Evolutionary conservation across 768 basidiomycete species (phyloP).

Genomic region (Leccinum subtestaceum): DNA sequence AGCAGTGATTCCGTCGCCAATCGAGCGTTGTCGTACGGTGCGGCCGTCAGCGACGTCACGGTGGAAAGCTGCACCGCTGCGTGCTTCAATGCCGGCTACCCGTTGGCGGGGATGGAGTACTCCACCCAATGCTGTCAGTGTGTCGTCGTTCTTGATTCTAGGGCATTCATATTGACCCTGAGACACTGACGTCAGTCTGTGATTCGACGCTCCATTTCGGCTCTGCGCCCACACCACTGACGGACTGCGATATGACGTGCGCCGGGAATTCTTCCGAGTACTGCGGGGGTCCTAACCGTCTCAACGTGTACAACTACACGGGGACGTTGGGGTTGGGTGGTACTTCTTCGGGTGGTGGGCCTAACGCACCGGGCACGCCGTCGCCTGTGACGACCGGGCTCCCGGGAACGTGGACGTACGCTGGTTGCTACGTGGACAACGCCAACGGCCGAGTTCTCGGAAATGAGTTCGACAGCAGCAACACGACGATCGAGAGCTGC

Average conservation of each 20-base stretch:
- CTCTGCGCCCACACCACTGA: constrained; percentile 37
- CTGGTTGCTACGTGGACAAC: constrained; percentile 71
- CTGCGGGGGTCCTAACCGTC: constrained; percentile 68
- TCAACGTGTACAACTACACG: constrained; percentile 21
- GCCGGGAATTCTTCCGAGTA: constrained; percentile 43
- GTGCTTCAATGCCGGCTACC: constrained; percentile 41
- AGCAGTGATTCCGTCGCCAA: constrained; percentile 34
- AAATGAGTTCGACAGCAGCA: constrained; percentile 37
- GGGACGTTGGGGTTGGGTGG: background rate
- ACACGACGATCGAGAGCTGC: constrained; percentile 61
- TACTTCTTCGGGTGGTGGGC: constrained; percentile 1
- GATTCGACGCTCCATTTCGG: constrained; percentile 17
- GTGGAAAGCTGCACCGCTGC: constrained; percentile 49
- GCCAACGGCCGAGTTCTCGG: constrained; percentile 59
- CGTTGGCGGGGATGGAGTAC: constrained; percentile 45
- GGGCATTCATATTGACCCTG: constrained; percentile 44
- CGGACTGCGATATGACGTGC: constrained; percentile 48
- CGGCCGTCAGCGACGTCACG: constrained; percentile 41
- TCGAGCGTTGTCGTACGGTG: constrained; percentile 34
- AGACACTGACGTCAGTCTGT: constrained; percentile 35
- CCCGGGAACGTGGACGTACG: constrained; percentile 56
- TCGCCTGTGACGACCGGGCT: constrained; percentile 50
- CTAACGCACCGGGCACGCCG: background rate
- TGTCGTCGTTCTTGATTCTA: background rate
- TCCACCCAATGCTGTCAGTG: constrained; percentile 49